These are phyloP conservation scores for Eimeria maxima DNA, from an alignment of 169 alveolate genomes.

Conservation along the genomic window DNA sequence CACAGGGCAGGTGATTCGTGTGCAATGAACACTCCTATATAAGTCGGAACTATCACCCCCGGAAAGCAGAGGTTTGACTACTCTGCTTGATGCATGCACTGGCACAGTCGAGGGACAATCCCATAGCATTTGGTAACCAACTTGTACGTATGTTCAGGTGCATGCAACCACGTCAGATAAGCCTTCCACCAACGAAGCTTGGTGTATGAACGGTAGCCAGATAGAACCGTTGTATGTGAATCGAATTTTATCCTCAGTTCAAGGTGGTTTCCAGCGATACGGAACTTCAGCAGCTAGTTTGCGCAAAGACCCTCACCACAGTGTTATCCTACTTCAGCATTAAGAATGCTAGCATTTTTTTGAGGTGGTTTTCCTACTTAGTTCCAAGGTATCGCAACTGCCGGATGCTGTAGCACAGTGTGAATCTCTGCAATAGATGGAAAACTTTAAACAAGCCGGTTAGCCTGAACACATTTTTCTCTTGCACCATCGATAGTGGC, in stretches of 20 bases:
- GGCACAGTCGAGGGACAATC: background rate
- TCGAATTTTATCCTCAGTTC: background rate
- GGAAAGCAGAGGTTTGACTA: too few species aligned
- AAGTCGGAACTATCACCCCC: too few species aligned
- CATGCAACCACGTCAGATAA: background rate
- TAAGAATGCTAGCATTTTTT: background rate
- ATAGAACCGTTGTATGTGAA: background rate
- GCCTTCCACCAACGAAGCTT: background rate
- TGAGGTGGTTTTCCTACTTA: background rate
- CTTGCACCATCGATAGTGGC: background rate
- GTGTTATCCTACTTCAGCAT: background rate
- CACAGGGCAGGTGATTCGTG: too few species aligned
- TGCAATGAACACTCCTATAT: too few species aligned
- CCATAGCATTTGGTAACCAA: background rate
- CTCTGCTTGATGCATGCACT: background rate
- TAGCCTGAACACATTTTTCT: background rate
- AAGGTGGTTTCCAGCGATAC: background rate
- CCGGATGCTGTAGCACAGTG: background rate
- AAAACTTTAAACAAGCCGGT: background rate
- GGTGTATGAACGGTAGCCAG: background rate
- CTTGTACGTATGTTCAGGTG: background rate
- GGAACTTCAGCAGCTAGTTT: background rate
- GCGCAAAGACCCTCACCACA: background rate
- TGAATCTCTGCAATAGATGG: background rate
- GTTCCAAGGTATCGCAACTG: background rate